Evolutionary conservation across 768 basidiomycete species (phyloP), one percentile per base, ranked within the genome.

Genomic region (Rickenella mellea): DNA sequence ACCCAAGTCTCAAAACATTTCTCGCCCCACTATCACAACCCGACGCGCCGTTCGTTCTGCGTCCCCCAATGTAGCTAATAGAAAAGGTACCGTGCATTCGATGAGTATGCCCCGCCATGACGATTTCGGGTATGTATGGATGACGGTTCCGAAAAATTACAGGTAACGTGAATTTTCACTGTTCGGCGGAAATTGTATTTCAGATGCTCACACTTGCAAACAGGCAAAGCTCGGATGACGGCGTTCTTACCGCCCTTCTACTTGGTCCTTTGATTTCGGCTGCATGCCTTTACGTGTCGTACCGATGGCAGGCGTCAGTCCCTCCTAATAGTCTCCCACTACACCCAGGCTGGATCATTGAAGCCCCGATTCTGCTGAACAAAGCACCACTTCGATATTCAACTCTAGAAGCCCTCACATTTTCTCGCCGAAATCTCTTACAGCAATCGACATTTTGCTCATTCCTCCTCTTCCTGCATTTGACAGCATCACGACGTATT

Each of bases 91-190:
- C 15, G 45, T 55, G n/a, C 32, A 39, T 27, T 41, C 41, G 8
- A 45, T 39, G 40, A 32, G 47, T 40, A 55, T 57, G 21, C 41
- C 51, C 52, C 22, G 50, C 51, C 76, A 71, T 60, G 63, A 65
- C 19, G 72, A 76, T 52, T 76, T 78, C 43, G 78, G 80, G 26
- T 84, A 78, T 54, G 71, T 90, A 20, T 91, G 86, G 86, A 90
- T 91, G 88, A 83, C 87, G 12, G 85, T 88, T 4, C 82, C 84
- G 0, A 87, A 88, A 60, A 88, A 91, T 54, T 91, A 86, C 55
- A 70, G 87, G 85, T 83, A 48, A 30, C 64, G 53, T 29, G 39
- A 14, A 28, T 31, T 25, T 27, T 32, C 22, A n/a, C 22, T 24
- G 22, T 22, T 15, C 33, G 35, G 40, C 11, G 40, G 1, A 40